Base-by-base conservation (phyloP, 73 alveolate genomes). In the Blepharisma japonicum region DNA sequence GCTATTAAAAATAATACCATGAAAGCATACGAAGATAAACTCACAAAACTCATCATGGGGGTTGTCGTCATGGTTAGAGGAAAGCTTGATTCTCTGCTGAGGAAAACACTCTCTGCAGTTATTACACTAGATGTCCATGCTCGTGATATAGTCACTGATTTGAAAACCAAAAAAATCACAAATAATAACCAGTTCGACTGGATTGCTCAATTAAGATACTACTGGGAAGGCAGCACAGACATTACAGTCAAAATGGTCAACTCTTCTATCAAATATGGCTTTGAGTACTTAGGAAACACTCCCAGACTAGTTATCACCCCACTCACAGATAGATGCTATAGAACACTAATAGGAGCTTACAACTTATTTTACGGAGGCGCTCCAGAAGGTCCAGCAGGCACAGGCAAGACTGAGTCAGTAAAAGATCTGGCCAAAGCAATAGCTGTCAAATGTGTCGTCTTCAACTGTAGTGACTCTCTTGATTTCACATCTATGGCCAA, bases 41-140 rank as follows among this genome's bases (percentile, higher is more conserved):
- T 92, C 18, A 90, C 87, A 77, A 82, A 87, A 6, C 93, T 96
- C 83, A 91, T 97, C 32, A 88, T 81, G 68, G 97, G 76, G 91
- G 96, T 95, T 53, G 99, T 97, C 23, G 89, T 85, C 46, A 89
- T 97, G 76, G 99, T 98, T 32, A 94, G 99, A 84, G 94, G 96
- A 18, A 97, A 97, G 72, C 92, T 98, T 45, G 89, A 99, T 54
- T 90, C 97, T 55, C 72, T 95, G 83, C 95, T 90, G 49, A 96
- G 99, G 84, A 87, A 92, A 21, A 98, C 99, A 47, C 82, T 97
- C 55, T 93, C 98, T 77, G 99, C 99, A 11, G 86, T 98, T 78
- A 98, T 98, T 81, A 99, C 97, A 47, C 90, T 98, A 42, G 99
- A 98, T 90, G 99, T 98, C 45, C 99, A 98, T 89, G 99, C 98